A percentile compares a stretch with the other conserved stretches of the same genome.
phyloP scores from a whole-genome alignment of 202 grass and related monocot genomes.

The Setaria viridis region DNA sequence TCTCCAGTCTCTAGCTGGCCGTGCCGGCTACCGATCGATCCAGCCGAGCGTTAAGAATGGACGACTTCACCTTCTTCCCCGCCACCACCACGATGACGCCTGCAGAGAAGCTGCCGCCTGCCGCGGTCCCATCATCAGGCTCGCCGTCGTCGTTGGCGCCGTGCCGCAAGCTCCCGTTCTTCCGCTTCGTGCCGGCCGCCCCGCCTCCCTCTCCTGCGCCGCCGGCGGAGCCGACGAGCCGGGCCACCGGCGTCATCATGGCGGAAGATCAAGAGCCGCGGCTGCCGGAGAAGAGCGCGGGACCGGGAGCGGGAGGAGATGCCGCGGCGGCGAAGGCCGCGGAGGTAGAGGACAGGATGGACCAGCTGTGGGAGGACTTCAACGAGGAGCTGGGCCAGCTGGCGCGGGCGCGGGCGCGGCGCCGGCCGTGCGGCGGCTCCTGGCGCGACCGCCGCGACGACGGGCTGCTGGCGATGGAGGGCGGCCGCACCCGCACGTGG shows the following conservation, averaged over 20 bases:
- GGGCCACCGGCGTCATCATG: background rate
- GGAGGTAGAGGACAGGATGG: slow-evolving; percentile 69
- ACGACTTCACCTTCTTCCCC: background rate
- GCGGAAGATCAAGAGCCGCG: background rate
- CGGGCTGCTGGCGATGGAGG: background rate
- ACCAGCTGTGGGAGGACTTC: slow-evolving; percentile 82
- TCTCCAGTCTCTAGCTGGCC: background rate
- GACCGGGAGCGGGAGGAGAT: background rate
- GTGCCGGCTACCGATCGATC: background rate
- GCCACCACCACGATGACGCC: background rate
- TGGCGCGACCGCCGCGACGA: background rate
- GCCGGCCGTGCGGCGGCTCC: background rate
- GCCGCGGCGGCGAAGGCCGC: background rate
- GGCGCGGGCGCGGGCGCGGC: background rate
- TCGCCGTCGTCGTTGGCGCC: background rate
- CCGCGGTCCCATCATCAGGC: background rate
- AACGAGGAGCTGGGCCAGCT: slow-evolving; percentile 59
- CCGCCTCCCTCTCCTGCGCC: background rate
- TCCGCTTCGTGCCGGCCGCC: background rate
- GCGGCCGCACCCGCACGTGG: background rate
- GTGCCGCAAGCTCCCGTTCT: background rate
- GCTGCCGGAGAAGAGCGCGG: background rate
- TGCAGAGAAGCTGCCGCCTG: background rate
- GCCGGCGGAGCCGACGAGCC: too few relatives aligned
- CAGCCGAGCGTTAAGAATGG: background rate